Percentiles rank a stretch among this genome's conserved stretches.
Evolutionary conservation across 805 yeast genomes (phyloP).

Genomic region (Candida xyloterini): DNA sequence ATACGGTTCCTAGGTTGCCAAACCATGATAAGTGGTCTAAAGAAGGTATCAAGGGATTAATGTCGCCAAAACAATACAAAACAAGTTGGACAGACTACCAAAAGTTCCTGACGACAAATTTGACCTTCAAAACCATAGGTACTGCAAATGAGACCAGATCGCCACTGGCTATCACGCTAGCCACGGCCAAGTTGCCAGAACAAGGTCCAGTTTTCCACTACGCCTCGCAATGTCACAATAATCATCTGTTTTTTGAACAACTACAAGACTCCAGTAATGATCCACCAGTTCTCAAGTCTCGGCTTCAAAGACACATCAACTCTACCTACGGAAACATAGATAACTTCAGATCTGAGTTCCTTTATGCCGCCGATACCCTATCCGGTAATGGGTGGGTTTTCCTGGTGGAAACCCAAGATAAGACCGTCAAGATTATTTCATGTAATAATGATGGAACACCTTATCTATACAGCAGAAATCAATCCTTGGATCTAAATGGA

Average conservation of each 20-base stretch:
- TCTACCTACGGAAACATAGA: conserved; percentile 44
- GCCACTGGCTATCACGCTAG: conserved; percentile 67
- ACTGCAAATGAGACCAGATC: conserved; percentile 73
- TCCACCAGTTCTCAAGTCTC: conserved; percentile 25
- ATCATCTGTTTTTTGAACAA: conserved; percentile 82
- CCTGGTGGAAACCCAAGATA: conserved; percentile 62
- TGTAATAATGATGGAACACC: conserved; percentile 79
- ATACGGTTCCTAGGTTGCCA: conserved; percentile 59
- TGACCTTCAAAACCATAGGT: conserved; percentile 67
- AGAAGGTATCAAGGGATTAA: conserved; percentile 63
- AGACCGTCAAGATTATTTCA: conserved; percentile 50
- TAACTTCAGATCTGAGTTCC: conserved; percentile 47
- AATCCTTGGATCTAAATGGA: conserved; percentile 72
- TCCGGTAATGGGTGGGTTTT: conserved; percentile 77
- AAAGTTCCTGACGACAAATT: conserved; percentile 53
- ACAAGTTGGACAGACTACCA: conserved; percentile 84
- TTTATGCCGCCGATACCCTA: conserved; percentile 48
- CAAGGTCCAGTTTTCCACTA: conserved; percentile 73
- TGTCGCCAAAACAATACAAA: conserved; percentile 61
- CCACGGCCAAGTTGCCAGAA: conserved; percentile 64
- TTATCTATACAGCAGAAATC: conserved; percentile 64
- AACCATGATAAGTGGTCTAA: conserved; percentile 37
- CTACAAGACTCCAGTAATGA: conserved; percentile 30
- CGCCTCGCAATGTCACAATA: conserved; percentile 90
- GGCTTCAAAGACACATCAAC: conserved; percentile 32